Conservation (phyloP, 1,139 yeast genomes). For the Lodderomyces metapsilosis region DNA sequence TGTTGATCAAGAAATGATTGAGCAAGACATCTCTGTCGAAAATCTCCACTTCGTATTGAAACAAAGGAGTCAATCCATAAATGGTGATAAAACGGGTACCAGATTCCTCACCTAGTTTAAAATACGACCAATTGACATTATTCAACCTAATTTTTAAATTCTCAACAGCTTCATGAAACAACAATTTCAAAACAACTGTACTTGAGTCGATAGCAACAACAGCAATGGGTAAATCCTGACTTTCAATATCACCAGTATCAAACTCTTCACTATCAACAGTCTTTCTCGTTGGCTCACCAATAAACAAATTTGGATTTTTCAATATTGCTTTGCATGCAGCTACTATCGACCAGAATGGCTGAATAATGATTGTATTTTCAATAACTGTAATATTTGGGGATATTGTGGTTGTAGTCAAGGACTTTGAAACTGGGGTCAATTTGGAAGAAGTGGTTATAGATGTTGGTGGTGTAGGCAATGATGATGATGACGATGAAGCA, state of each 20-base stretch:
- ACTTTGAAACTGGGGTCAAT: conserved; percentile 15
- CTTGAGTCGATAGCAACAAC: conserved; percentile 32
- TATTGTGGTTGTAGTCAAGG: conserved; percentile 16
- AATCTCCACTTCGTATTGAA: conserved; percentile 66
- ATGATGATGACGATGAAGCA: conserved; percentile 3
- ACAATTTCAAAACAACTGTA: conserved; percentile 42
- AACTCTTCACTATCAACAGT: conserved; percentile 8
- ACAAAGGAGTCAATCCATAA: conserved; percentile 64
- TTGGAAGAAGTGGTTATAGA: conserved; percentile 16
- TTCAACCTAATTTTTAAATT: conserved; percentile 50
- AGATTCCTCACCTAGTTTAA: conserved; percentile 39
- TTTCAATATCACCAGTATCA: background rate
- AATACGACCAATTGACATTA: conserved; percentile 58
- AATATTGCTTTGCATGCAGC: conserved; percentile 61
- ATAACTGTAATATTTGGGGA: conserved; percentile 28
- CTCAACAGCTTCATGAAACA: conserved; percentile 19
- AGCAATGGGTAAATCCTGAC: conserved; percentile 20
- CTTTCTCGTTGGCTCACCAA: conserved; percentile 48
- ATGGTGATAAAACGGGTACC: conserved; percentile 43
- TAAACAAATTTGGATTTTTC: conserved; percentile 47
- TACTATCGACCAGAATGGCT: conserved; percentile 68
- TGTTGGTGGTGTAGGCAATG: too few relatives aligned
- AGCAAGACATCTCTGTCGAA: conserved; percentile 29
- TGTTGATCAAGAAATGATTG: conserved; percentile 31
- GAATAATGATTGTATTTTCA: conserved; percentile 37